phyloP scores from a whole-genome alignment of 2,329 filamentous ascomycete genomes.

The Fusarium verrucosum region DNA sequence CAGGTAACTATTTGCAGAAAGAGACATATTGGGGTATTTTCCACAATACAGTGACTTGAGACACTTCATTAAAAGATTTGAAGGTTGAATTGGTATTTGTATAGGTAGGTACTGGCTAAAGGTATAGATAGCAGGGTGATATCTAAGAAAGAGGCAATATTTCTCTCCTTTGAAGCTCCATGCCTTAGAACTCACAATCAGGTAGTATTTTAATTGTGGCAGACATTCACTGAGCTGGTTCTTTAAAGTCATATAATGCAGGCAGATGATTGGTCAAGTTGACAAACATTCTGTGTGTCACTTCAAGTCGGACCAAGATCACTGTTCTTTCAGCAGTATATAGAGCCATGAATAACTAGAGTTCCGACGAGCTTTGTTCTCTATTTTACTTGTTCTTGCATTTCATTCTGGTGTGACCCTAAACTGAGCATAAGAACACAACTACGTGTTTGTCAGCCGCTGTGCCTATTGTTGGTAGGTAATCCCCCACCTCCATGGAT shows the following conservation, averaged over 20 bases:
- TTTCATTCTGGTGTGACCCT: not conserved
- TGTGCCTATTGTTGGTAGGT: not conserved
- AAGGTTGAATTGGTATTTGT: not conserved
- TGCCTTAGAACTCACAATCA: not conserved
- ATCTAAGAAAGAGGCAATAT: not conserved
- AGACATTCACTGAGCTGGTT: not conserved
- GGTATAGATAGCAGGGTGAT: not conserved
- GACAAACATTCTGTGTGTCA: not conserved
- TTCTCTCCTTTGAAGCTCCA: not conserved
- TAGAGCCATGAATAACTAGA: not conserved
- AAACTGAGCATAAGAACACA: not conserved
- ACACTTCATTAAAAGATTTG: not conserved
- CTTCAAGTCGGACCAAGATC: not conserved
- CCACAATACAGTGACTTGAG: not conserved
- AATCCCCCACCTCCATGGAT: not conserved
- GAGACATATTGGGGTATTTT: not conserved
- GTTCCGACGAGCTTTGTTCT: not conserved
- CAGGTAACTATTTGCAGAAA: no score
- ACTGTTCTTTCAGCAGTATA: not conserved
- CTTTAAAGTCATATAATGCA: no score
- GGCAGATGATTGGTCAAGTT: not conserved
- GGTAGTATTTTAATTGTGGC: not conserved
- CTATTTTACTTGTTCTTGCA: not conserved
- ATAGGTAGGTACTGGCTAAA: no score
- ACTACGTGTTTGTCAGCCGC: not conserved